Conservation (phyloP, 2,329 filamentous ascomycete species). For the Pseudocercospora pini-densiflorae region DNA sequence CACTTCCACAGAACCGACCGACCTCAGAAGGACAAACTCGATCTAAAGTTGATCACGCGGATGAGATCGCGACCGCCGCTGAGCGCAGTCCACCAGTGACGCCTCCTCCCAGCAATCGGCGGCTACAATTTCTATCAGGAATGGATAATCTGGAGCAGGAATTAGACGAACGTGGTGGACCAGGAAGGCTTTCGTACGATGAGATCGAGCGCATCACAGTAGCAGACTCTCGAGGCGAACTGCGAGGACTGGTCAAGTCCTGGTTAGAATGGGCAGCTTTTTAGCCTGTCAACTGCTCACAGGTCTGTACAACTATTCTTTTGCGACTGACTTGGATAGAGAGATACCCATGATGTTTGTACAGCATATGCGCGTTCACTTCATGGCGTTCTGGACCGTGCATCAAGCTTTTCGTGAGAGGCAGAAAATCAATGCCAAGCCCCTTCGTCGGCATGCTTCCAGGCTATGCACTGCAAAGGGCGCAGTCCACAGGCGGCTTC, state of each 20-base stretch:
- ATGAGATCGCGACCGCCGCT: neutral
- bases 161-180: constrained; percentile 73
- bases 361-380: too few relatives aligned
- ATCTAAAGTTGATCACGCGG: neutral
- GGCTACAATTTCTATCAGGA: constrained; percentile 50
- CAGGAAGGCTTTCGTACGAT: constrained; percentile 73
- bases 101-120: constrained; percentile 16
- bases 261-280: constrained; percentile 83
- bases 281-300: constrained; percentile 35
- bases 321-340: neutral
- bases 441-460: neutral
- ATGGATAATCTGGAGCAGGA: constrained; percentile 71
- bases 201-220: constrained; percentile 78
- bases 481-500: too few relatives aligned
- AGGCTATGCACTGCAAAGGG: neutral
- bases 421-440: neutral
- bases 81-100: neutral
- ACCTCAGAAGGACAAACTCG: constrained; percentile 8
- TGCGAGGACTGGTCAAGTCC: constrained; percentile 79
- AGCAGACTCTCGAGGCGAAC: constrained; percentile 63
- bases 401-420: neutral
- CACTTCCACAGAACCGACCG: constrained; percentile 32
- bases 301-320: constrained; percentile 5
- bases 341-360: neutral
- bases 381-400: too few relatives aligned